Percentiles rank a stretch among this genome's conserved stretches.
These are phyloP conservation scores for Kentomonas sorsogonicus DNA, from an alignment of 208 protist species.

Conservation along the genomic window DNA sequence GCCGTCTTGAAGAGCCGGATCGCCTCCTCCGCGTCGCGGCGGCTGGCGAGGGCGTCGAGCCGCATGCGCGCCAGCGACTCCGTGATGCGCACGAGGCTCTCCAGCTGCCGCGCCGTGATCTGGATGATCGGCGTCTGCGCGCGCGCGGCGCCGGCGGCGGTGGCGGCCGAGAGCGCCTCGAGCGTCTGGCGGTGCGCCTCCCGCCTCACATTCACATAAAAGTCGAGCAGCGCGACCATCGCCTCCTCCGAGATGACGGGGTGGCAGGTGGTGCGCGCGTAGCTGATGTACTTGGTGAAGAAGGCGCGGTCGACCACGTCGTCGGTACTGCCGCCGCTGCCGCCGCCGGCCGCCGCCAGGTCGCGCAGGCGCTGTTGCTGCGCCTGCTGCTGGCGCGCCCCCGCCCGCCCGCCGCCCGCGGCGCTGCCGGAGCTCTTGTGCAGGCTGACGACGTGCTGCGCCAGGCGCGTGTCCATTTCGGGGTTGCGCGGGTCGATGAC, in stretches of 20 bases:
- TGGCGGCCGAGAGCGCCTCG: conserved; percentile 28
- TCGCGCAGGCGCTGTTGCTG: conserved; percentile 31
- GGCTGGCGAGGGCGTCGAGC: conserved; percentile 81
- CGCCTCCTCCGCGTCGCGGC: conserved; percentile 91
- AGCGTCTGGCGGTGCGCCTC: conserved; percentile 72
- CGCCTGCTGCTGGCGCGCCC: conserved; percentile 25
- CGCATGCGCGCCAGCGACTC: conserved; percentile 97
- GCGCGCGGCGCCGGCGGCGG: conserved; percentile 19
- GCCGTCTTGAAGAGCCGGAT: conserved; percentile 94
- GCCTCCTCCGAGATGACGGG: conserved; percentile 92
- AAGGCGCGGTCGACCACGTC: conserved; percentile 65
- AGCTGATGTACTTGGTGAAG: conserved; percentile 95
- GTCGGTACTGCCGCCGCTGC: background rate
- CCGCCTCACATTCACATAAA: conserved; percentile 94
- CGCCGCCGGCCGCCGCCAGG: conserved; percentile 19
- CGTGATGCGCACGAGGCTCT: conserved; percentile 95
- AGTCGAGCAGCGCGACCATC: conserved; percentile 89
- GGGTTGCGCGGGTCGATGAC: conserved; percentile 96
- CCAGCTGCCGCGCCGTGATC: conserved; percentile 95
- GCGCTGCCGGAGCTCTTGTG: conserved; percentile 81
- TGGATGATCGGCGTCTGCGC: conserved; percentile 82
- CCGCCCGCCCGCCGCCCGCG: conserved; percentile 29
- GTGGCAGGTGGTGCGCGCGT: conserved; percentile 81
- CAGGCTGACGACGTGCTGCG: conserved; percentile 94
- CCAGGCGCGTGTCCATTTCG: conserved; percentile 91